Conservation (phyloP, 2,329 filamentous ascomycete genomes). For the Knufia petricola region DNA sequence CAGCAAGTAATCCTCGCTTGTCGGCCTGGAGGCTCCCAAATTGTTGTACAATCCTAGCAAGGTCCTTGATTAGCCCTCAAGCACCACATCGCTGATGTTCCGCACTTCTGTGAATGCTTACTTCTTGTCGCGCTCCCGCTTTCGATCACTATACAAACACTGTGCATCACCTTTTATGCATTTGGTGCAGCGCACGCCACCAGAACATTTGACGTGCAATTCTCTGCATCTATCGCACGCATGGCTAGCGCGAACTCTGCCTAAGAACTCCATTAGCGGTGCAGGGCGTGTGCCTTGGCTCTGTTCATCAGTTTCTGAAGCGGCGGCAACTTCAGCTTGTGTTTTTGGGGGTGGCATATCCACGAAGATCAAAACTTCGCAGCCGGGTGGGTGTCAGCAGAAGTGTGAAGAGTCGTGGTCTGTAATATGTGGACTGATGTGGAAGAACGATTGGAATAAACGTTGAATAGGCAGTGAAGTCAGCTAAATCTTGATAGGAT, state of each 20-base stretch:
- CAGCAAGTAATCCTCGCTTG: slow-evolving; percentile 10
- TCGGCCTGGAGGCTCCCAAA: slow-evolving; percentile 13
- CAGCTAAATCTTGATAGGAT: too few species aligned
- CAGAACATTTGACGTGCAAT: slow-evolving; percentile 20
- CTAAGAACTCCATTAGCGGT: background rate
- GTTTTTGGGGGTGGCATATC: too few species aligned
- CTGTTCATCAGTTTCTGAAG: too few species aligned
- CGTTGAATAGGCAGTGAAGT: too few species aligned
- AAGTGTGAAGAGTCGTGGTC: too few species aligned
- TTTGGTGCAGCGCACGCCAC: slow-evolving; percentile 17
- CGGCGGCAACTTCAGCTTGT: too few species aligned
- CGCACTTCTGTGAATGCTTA: slow-evolving; percentile 1
- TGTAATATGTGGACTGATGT: too few species aligned
- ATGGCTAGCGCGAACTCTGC: slow-evolving; percentile 14
- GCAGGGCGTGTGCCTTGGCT: background rate
- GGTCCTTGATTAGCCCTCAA: slow-evolving; percentile 12
- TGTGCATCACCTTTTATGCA: slow-evolving; percentile 16
- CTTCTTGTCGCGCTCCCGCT: slow-evolving; percentile 21
- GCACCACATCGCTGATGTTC: background rate
- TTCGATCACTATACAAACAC: slow-evolving; percentile 18
- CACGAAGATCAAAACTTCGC: too few species aligned
- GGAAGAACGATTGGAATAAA: too few species aligned
- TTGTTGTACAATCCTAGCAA: slow-evolving; percentile 14
- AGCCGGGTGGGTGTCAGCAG: too few species aligned
- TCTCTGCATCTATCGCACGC: slow-evolving; percentile 18